Evolutionary conservation across 1,284 basidiomycete genomes (phyloP).

Genomic region (Xerocomus nothofagi): DNA sequence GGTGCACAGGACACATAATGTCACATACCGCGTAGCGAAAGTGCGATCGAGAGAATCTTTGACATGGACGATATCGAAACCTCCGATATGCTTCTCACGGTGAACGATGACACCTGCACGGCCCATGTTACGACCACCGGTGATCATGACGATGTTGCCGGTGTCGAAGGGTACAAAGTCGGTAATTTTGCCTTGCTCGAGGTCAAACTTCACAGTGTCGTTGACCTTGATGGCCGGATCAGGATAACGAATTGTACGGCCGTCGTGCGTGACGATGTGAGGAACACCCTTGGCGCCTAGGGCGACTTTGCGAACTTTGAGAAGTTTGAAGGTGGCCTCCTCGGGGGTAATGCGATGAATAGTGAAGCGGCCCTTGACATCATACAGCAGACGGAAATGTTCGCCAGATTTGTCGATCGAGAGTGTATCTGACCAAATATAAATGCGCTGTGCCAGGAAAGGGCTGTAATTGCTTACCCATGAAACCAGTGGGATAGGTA

Average conservation of each 20-base stretch:
- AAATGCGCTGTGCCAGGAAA: neutral
- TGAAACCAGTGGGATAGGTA: constrained; percentile 96
- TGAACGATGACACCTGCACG: constrained; percentile 95
- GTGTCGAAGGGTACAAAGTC: constrained; percentile 97
- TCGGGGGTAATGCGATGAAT: constrained; percentile 99
- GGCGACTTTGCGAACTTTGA: constrained; percentile 93
- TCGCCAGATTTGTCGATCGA: constrained; percentile 98
- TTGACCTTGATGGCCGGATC: constrained; percentile 96
- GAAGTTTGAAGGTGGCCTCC: constrained; percentile 97
- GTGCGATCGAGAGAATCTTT: constrained; percentile 95
- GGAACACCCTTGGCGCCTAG: constrained; percentile 95
- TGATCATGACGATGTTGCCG: constrained; percentile 97
- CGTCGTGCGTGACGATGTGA: constrained; percentile 98
- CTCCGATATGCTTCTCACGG: constrained; percentile 96
- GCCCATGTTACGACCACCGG: constrained; percentile 99
- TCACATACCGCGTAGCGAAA: constrained; percentile 88
- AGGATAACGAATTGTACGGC: constrained; percentile 99
- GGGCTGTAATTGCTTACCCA: constrained; percentile 62
- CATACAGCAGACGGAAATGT: constrained; percentile 99
- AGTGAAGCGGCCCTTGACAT: constrained; percentile 99
- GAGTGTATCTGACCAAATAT: constrained; percentile 74
- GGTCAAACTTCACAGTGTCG: constrained; percentile 97
- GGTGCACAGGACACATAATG: neutral
- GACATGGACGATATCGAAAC: constrained; percentile 97
- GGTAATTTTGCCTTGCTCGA: constrained; percentile 92